phyloP scores from a whole-genome alignment of 345 rosid genomes.

The Adansonia digitata region DNA sequence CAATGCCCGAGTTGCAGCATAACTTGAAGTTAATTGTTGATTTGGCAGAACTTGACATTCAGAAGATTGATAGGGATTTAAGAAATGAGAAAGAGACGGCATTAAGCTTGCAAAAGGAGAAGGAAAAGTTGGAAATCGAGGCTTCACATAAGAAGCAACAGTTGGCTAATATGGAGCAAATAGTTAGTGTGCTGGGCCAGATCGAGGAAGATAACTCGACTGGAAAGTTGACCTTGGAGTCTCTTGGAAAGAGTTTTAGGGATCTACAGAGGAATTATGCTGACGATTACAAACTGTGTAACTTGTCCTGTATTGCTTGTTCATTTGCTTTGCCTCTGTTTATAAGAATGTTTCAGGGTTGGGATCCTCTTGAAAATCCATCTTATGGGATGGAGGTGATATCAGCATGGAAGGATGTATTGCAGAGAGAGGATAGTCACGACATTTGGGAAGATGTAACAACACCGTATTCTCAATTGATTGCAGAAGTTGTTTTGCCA shows the following conservation, averaged over 20 bases:
- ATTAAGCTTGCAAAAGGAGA: slow-evolving; percentile 72
- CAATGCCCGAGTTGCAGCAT: slow-evolving; percentile 93
- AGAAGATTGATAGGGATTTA: slow-evolving; percentile 74
- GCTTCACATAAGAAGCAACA: slow-evolving; percentile 51
- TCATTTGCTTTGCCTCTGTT: slow-evolving; percentile 71
- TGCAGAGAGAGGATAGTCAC: slow-evolving; percentile 57
- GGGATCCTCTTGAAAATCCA: slow-evolving; percentile 85
- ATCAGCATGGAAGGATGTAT: slow-evolving; percentile 57
- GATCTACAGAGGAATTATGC: slow-evolving; percentile 47
- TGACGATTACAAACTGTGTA: slow-evolving; percentile 73
- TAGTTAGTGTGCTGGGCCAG: slow-evolving; percentile 36
- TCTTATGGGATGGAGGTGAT: slow-evolving; percentile 56
- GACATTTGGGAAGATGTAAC: slow-evolving; percentile 71
- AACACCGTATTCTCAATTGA: slow-evolving; percentile 66
- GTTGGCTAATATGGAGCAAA: slow-evolving; percentile 57
- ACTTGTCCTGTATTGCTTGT: slow-evolving; percentile 72
- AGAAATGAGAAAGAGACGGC: slow-evolving; percentile 84
- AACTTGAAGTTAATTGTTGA: slow-evolving; percentile 73
- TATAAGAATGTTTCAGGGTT: slow-evolving; percentile 82
- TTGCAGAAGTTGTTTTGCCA: slow-evolving; percentile 75
- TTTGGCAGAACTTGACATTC: slow-evolving; percentile 78
- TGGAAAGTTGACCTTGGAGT: slow-evolving; percentile 61
- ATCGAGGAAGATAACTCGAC: slow-evolving; percentile 51
- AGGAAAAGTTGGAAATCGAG: slow-evolving; percentile 58
- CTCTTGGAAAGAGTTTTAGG: slow-evolving; percentile 46